phyloP scores from a whole-genome alignment of 2,329 filamentous ascomycete species.

The Torrubiellomyces zombiae region DNA sequence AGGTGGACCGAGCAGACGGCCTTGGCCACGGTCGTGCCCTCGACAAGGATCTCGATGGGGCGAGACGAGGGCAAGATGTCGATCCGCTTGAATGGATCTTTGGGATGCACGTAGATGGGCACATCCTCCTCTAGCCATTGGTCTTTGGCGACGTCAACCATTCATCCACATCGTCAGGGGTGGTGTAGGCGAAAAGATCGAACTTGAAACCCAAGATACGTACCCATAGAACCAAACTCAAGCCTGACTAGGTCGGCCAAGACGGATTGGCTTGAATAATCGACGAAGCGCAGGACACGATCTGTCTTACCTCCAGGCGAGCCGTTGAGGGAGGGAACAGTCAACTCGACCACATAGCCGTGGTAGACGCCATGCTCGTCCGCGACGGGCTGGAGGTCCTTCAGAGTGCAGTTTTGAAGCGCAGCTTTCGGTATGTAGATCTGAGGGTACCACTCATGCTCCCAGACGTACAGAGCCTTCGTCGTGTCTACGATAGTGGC shows the following conservation, averaged over 20 bases:
- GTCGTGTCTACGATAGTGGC: constrained; percentile 20
- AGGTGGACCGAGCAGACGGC: constrained; percentile 33
- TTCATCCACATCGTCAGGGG: too few relatives aligned
- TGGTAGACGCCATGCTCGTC: constrained; percentile 9
- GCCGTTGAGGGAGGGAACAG: constrained; percentile 10
- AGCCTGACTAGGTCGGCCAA: constrained; percentile 17
- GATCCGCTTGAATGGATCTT: constrained; percentile 50
- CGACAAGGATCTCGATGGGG: constrained; percentile 29
- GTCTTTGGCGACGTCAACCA: constrained; percentile 11
- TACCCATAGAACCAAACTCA: constrained; percentile 19
- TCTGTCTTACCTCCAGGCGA: constrained; percentile 13
- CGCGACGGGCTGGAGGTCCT: constrained; percentile 11
- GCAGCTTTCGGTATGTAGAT: constrained; percentile 21
- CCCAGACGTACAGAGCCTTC: constrained; percentile 22
- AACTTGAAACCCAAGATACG: background rate
- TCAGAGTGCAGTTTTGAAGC: constrained; percentile 12
- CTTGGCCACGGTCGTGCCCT: constrained; percentile 29
- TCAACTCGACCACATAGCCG: constrained; percentile 15
- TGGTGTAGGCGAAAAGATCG: too few relatives aligned
- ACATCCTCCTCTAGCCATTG: constrained; percentile 38
- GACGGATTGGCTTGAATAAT: constrained; percentile 18
- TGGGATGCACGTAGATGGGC: constrained; percentile 44
- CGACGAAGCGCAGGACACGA: constrained; percentile 20
- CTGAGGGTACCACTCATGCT: constrained; percentile 31
- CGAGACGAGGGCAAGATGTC: constrained; percentile 42